Evolutionary conservation across 345 rosid species (phyloP).

Genomic region (Murraya koenigii): DNA sequence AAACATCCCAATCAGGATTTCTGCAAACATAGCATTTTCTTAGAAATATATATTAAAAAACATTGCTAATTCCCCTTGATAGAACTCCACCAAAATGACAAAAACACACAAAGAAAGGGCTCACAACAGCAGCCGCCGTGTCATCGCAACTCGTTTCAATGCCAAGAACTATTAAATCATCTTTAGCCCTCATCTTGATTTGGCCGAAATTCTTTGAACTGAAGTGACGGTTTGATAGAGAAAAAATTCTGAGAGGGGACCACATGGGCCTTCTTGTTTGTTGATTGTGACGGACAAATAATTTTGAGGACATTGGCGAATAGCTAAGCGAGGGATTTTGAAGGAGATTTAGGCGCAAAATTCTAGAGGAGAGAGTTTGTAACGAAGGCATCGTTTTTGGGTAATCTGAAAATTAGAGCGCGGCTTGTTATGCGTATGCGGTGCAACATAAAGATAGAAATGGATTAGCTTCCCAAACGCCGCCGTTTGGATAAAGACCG

Average conservation of each 20-base stretch:
- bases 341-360: constrained; percentile 43
- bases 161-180: constrained; percentile 77
- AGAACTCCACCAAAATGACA: background rate
- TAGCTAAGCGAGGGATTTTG: constrained; percentile 24
- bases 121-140: constrained; percentile 94
- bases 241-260: constrained; percentile 20
- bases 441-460: background rate
- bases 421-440: background rate
- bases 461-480: background rate
- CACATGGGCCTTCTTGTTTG: constrained; percentile 6
- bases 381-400: constrained; percentile 27
- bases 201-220: constrained; percentile 11
- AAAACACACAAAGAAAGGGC: background rate
- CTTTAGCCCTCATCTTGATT: constrained; percentile 15
- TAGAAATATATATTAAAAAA: background rate
- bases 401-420: background rate
- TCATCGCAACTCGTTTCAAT: constrained; percentile 97
- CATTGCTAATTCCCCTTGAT: background rate
- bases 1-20: background rate
- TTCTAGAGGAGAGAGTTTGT: constrained; percentile 30
- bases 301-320: constrained; percentile 10
- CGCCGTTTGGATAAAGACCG: background rate
- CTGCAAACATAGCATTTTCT: background rate
- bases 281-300: constrained; percentile 10
- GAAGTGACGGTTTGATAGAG: constrained; percentile 18